phyloP scores from a whole-genome alignment of 106 monocot species.

The Allium sativum region DNA sequence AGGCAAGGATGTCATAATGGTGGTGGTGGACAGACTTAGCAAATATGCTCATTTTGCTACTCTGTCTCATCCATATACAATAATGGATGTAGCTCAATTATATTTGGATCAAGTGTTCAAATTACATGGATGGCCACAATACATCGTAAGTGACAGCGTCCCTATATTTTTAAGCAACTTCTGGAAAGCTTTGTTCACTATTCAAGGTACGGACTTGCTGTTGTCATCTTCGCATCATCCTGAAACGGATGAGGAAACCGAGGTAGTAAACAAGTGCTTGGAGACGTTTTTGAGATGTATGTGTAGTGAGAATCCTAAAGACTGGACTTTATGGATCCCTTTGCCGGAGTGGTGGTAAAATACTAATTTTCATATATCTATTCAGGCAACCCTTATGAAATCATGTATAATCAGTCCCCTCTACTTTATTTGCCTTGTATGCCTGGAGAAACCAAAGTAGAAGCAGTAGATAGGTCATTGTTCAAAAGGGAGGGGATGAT shows the following conservation, averaged over 20 bases:
- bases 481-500: too few species aligned
- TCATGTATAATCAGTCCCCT: too few species aligned
- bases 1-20: neutral
- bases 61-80: neutral
- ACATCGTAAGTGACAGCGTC: neutral
- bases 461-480: too few species aligned
- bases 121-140: neutral
- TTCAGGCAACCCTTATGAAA: too few species aligned
- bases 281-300: neutral
- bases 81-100: neutral
- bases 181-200: neutral
- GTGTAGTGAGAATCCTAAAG: neutral
- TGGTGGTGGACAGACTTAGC: neutral
- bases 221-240: neutral
- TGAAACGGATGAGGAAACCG: neutral
- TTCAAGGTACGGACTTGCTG: neutral
- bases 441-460: too few species aligned
- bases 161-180: neutral
- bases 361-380: neutral
- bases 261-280: neutral
- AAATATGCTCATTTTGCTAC: neutral
- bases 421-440: too few species aligned
- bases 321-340: neutral
- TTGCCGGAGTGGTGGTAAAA: neutral
- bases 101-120: too few species aligned